Conservation (phyloP, 768 basidiomycete genomes). For the Lactarius hatsudake region DNA sequence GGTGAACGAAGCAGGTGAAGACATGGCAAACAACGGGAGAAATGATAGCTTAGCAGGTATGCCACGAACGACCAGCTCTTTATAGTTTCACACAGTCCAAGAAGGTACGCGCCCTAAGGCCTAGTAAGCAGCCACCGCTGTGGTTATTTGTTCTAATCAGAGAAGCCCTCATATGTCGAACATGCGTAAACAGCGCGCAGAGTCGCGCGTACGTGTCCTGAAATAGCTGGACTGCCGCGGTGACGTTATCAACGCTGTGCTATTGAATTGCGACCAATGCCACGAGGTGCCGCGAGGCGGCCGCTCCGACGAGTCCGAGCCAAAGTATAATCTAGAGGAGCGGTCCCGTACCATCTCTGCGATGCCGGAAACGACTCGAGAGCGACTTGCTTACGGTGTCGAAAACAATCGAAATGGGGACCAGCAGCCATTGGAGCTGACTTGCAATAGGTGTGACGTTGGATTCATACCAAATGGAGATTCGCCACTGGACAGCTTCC, state of each 20-base stretch:
- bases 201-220: not conserved
- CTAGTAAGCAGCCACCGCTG: not conserved
- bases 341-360: not conserved
- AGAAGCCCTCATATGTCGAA: not conserved
- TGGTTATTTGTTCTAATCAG: not conserved
- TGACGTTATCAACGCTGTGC: not conserved
- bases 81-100: not conserved
- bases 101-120: not conserved
- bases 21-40: not conserved
- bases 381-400: not conserved
- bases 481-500: not conserved
- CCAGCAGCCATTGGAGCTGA: not conserved
- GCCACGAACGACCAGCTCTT: not conserved
- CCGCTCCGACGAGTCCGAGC: not conserved
- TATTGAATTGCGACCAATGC: not conserved
- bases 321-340: not conserved
- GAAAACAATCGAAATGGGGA: not conserved
- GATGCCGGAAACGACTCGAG: not conserved
- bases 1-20: conserved; percentile 7
- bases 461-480: not conserved
- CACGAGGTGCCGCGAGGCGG: not conserved
- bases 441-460: not conserved
- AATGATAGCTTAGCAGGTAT: not conserved
- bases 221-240: not conserved
- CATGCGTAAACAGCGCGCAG: conserved; percentile 1